phyloP scores from a whole-genome alignment of 176 grass and related monocot species.

The Paspalum vaginatum region DNA sequence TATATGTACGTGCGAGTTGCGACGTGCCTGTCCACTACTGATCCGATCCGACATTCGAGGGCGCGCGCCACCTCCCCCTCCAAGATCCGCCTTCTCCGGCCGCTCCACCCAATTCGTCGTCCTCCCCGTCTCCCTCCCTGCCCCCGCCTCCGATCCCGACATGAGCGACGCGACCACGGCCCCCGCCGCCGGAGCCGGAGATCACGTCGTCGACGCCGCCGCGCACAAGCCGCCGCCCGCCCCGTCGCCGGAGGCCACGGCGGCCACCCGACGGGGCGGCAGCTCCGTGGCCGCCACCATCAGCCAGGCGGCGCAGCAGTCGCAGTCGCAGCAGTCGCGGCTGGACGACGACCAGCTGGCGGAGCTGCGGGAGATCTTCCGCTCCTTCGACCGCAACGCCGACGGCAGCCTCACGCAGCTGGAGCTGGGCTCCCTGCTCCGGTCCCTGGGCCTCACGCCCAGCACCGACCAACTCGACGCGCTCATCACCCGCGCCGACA shows the following conservation, averaged over 20 bases:
- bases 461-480: constrained; percentile 67
- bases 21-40: not conserved
- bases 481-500: constrained; percentile 77
- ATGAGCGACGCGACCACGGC: constrained; percentile 44
- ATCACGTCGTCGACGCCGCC: constrained; percentile 16
- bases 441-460: constrained; percentile 79
- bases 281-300: constrained; percentile 8
- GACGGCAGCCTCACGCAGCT: constrained; percentile 91
- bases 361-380: constrained; percentile 87
- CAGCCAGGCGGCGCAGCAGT: not conserved
- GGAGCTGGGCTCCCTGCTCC: constrained; percentile 85
- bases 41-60: constrained; percentile 13
- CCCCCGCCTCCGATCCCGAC: not conserved
- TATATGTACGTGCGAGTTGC: no score
- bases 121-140: constrained; percentile 13
- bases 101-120: constrained; percentile 29
- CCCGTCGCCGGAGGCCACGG: not conserved
- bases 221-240: constrained; percentile 10
- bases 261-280: constrained; percentile 4
- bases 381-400: constrained; percentile 87
- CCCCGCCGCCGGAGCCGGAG: constrained; percentile 2
- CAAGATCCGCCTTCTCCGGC: constrained; percentile 33
- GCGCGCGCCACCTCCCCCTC: not conserved
- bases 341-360: constrained; percentile 69
- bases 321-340: constrained; percentile 17